Evolutionary conservation across 2,329 filamentous ascomycete genomes (phyloP).

Genomic region (Fusarium sp.): DNA sequence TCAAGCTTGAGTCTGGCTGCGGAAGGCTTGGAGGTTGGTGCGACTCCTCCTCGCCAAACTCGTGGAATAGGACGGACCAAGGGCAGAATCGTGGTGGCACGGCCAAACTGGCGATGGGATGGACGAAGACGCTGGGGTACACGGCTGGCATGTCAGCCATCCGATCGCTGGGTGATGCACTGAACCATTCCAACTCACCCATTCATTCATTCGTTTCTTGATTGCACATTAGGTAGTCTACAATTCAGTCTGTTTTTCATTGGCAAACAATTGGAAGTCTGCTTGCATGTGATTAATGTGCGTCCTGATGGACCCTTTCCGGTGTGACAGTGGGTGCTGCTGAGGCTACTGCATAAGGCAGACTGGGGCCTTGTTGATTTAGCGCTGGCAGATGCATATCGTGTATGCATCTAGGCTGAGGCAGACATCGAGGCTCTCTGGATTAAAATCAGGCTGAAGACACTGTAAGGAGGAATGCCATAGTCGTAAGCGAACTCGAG

Average conservation of each 20-base stretch:
- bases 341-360: background rate
- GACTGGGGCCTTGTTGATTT: background rate
- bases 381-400: background rate
- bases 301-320: background rate
- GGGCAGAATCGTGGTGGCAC: background rate
- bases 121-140: conserved; percentile 5
- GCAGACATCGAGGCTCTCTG: conserved; percentile 7
- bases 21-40: background rate
- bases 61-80: background rate
- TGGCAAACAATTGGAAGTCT: background rate
- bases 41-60: background rate
- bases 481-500: background rate
- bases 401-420: background rate
- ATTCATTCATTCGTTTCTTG: conserved; percentile 34
- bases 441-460: background rate
- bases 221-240: conserved; percentile 40
- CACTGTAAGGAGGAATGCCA: background rate
- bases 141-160: conserved; percentile 15
- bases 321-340: background rate
- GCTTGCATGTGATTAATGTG: background rate
- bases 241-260: conserved; percentile 39
- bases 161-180: conserved; percentile 7
- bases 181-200: conserved; percentile 14
- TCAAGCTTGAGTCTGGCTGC: conserved; percentile 2
- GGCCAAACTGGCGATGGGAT: conserved; percentile 1